Conservation (phyloP, 169 alveolate species). For the Babesia caballi region DNA sequence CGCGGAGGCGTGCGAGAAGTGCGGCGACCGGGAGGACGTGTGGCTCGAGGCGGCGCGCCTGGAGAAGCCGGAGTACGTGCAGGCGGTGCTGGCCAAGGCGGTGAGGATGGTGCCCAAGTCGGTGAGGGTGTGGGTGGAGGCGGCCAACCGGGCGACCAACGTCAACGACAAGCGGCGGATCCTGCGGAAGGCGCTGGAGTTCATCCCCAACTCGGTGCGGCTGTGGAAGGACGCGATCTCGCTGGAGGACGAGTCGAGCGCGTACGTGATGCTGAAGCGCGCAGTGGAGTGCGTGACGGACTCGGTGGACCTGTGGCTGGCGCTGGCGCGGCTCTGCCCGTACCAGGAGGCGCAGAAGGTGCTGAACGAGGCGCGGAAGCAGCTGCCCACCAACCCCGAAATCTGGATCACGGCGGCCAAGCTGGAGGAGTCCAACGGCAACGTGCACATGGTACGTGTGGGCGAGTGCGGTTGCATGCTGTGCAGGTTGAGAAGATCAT, state of each 20-base stretch:
- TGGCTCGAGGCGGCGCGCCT: slow-evolving; percentile 99
- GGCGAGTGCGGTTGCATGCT: background rate
- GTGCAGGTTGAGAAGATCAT: slow-evolving; percentile 78
- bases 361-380: slow-evolving; percentile 95
- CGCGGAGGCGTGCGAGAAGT: slow-evolving; percentile 92
- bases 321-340: slow-evolving; percentile 94
- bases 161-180: slow-evolving; percentile 84
- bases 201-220: slow-evolving; percentile 93
- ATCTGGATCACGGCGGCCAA: slow-evolving; percentile 97
- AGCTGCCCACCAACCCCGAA: slow-evolving; percentile 92
- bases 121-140: slow-evolving; percentile 94
- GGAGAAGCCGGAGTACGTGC: slow-evolving; percentile 92
- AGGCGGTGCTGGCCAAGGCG: slow-evolving; percentile 92
- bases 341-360: slow-evolving; percentile 95
- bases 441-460: slow-evolving; percentile 61
- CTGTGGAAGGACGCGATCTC: slow-evolving; percentile 97
- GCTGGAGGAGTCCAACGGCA: slow-evolving; percentile 93
- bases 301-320: slow-evolving; percentile 96
- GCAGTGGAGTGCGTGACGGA: slow-evolving; percentile 99
- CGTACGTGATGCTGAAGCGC: slow-evolving; percentile 89
- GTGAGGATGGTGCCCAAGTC: slow-evolving; percentile 83
- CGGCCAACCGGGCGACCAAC: slow-evolving; percentile 90
- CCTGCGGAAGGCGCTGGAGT: slow-evolving; percentile 92
- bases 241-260: slow-evolving; percentile 91
- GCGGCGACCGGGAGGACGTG: slow-evolving; percentile 96